These are phyloP conservation scores for Iodosphaeria phyllophila DNA, from an alignment of 2,329 filamentous ascomycete genomes.

Conservation along the genomic window DNA sequence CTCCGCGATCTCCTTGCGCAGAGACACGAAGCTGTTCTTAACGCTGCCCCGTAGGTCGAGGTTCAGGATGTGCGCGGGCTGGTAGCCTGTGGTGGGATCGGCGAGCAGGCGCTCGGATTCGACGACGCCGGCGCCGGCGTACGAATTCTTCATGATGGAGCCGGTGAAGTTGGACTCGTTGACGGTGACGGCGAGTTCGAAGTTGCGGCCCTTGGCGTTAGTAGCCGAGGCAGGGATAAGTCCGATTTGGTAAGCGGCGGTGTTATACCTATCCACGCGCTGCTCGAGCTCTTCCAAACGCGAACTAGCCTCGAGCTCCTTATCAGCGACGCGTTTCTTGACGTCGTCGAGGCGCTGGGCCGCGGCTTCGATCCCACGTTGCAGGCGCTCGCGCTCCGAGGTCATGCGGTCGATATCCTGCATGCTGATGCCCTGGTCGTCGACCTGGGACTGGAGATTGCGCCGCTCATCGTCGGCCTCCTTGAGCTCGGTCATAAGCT, in stretches of 20 bases:
- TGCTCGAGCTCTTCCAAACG: constrained; percentile 88
- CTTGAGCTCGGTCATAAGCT: constrained; percentile 53
- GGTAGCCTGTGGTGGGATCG: constrained; percentile 71
- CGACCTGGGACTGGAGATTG: constrained; percentile 67
- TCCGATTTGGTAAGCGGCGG: constrained; percentile 80
- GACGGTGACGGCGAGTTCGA: constrained; percentile 69
- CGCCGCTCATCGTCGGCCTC: constrained; percentile 70
- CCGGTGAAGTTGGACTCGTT: constrained; percentile 64
- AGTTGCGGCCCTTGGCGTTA: constrained; percentile 72
- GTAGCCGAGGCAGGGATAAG: constrained; percentile 70
- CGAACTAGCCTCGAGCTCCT: constrained; percentile 68
- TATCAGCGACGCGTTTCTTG: constrained; percentile 66
- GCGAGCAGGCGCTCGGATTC: constrained; percentile 63
- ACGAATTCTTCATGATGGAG: constrained; percentile 31
- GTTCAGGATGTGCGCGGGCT: constrained; percentile 74
- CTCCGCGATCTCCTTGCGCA: constrained; percentile 87
- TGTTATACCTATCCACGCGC: constrained; percentile 81
- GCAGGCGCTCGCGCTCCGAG: constrained; percentile 80
- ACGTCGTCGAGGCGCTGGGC: constrained; percentile 63
- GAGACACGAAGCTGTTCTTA: constrained; percentile 56
- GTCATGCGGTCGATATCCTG: constrained; percentile 99
- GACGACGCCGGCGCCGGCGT: constrained; percentile 16
- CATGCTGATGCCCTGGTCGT: constrained; percentile 86
- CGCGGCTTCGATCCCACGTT: constrained; percentile 67
- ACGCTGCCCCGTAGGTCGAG: constrained; percentile 71